Evolutionary conservation across 2,329 filamentous ascomycete species (phyloP).

Genomic region (Aspergillus sp.): DNA sequence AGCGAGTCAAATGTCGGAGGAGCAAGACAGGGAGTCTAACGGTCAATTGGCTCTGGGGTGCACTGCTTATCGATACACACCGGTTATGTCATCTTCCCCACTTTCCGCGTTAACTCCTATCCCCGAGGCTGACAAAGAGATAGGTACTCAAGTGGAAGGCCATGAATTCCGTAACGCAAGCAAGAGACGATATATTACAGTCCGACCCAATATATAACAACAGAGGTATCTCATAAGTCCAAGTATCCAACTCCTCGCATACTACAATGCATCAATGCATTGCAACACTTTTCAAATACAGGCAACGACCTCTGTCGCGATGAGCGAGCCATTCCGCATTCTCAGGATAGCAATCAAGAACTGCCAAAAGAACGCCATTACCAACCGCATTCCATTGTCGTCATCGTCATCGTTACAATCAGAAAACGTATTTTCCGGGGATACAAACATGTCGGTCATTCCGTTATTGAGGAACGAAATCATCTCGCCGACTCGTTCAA

Average conservation of each 20-base stretch:
- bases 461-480: neutral
- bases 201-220: neutral
- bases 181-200: no score
- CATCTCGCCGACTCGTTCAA: neutral
- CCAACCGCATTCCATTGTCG: neutral
- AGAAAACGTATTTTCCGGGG: neutral
- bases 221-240: neutral
- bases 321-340: neutral
- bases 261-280: neutral
- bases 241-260: neutral
- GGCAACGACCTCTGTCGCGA: neutral
- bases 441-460: neutral
- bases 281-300: neutral
- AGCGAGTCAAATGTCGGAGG: neutral
- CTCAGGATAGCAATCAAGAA: neutral
- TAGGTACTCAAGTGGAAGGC: no score
- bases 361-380: neutral
- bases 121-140: slow-evolving; percentile 4
- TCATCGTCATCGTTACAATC: neutral
- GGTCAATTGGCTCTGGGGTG: no score
- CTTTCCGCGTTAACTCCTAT: slow-evolving; percentile 21
- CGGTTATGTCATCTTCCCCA: slow-evolving; percentile 12
- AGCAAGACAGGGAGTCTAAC: neutral
- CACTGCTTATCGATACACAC: slow-evolving; percentile 20
- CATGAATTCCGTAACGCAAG: no score